phyloP scores from a whole-genome alignment of 169 alveolate species.

The Plasmodium ovale region DNA sequence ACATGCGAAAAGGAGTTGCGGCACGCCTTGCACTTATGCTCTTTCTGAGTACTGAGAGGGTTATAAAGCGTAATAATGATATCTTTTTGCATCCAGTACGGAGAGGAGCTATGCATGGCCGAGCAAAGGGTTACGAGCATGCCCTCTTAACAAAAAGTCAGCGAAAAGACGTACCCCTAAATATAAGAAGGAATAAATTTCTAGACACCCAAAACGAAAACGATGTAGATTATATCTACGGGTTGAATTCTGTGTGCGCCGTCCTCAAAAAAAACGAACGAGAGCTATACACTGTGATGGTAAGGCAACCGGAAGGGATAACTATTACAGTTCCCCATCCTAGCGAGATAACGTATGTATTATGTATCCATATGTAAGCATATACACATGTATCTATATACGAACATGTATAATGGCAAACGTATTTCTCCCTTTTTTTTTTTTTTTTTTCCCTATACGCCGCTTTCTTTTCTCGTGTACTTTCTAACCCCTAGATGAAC shows the following conservation, averaged over 20 bases:
- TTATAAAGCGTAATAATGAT: background rate
- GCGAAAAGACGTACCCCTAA: background rate
- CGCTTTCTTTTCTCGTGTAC: background rate
- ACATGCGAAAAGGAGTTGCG: background rate
- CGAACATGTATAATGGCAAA: too few species aligned
- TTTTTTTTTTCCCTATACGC: background rate
- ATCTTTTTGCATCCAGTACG: background rate
- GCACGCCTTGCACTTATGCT: background rate
- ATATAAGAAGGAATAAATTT: constrained; percentile 41
- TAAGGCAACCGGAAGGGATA: background rate
- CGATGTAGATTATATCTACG: constrained; percentile 45
- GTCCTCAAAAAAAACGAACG: constrained; percentile 49
- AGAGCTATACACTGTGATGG: constrained; percentile 24
- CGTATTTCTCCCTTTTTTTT: background rate
- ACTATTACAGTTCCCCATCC: too few species aligned
- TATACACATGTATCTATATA: background rate
- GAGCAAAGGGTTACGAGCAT: background rate
- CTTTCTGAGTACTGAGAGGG: background rate
- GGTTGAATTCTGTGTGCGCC: constrained; percentile 46
- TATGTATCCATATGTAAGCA: background rate
- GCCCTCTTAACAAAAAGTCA: background rate
- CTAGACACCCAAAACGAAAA: constrained; percentile 16
- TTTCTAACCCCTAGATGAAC: constrained; percentile 14
- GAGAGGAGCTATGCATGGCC: background rate
- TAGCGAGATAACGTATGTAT: too few species aligned